Percentiles rank a stretch among this genome's conserved stretches.
These are phyloP conservation scores for Macrocybe gigantea DNA, from an alignment of 768 basidiomycete species.

Conservation along the genomic window DNA sequence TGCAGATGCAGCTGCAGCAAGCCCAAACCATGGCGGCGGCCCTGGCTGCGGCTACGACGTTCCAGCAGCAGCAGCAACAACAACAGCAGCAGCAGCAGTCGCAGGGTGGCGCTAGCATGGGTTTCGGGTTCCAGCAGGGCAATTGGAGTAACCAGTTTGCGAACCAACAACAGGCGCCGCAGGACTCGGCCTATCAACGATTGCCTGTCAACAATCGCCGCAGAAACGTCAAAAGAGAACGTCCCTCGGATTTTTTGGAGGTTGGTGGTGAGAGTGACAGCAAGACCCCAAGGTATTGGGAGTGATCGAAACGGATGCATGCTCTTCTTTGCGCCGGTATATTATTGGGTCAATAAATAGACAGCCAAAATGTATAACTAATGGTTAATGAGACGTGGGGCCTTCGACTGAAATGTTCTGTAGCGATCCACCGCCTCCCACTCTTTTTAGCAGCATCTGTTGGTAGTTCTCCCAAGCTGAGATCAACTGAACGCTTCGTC, in stretches of 20 bases:
- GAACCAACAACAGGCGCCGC: constrained; percentile 59
- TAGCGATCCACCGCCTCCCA: constrained; percentile 13
- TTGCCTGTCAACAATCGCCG: constrained; percentile 78
- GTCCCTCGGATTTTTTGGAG: constrained; percentile 82
- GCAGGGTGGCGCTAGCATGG: constrained; percentile 27
- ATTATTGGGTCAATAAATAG: no score
- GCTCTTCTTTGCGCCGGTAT: background rate
- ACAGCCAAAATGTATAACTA: background rate
- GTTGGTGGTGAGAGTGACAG: constrained; percentile 56
- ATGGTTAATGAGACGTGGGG: background rate
- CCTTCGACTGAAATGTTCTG: constrained; percentile 7
- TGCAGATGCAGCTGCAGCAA: constrained; percentile 74
- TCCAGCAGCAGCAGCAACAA: constrained; percentile 30
- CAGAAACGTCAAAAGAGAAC: constrained; percentile 71
- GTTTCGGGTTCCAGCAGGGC: constrained; percentile 29
- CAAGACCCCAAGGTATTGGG: constrained; percentile 75
- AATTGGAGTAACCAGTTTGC: constrained; percentile 43
- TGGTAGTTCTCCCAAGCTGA: constrained; percentile 80
- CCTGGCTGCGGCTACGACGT: constrained; percentile 49
- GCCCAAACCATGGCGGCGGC: constrained; percentile 69
- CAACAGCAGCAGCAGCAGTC: constrained; percentile 34
- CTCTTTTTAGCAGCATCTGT: constrained; percentile 45
- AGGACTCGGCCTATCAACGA: constrained; percentile 86
- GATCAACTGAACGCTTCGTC: constrained; percentile 48
- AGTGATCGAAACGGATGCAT: constrained; percentile 29